These are phyloP conservation scores for Debaryomyces sp. DNA, from an alignment of 1,139 yeast genomes.

Conservation along the genomic window DNA sequence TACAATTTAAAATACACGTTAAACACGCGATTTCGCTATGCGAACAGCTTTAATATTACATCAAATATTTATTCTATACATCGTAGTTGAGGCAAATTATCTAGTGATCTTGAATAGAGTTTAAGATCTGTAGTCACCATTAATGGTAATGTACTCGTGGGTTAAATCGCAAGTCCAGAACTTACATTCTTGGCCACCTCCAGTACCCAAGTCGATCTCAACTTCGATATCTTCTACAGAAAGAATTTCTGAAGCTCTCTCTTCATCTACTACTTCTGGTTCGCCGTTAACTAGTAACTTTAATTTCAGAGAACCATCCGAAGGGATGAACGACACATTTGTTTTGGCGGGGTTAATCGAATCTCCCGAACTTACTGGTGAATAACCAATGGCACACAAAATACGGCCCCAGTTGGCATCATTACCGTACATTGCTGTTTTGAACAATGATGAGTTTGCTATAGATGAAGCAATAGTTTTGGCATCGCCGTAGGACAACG, in stretches of 20 bases:
- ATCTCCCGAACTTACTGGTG: slow-evolving; percentile 66
- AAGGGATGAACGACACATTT: slow-evolving; percentile 81
- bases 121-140: slow-evolving; percentile 82
- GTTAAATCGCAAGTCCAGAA: slow-evolving; percentile 97
- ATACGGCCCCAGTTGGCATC: slow-evolving; percentile 99
- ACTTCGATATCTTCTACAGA: slow-evolving; percentile 74
- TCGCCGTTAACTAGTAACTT: slow-evolving; percentile 83
- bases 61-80: background rate
- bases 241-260: slow-evolving; percentile 79
- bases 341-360: slow-evolving; percentile 61
- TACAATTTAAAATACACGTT: background rate
- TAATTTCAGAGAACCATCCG: slow-evolving; percentile 72
- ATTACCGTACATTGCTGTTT: slow-evolving; percentile 93
- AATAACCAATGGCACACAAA: slow-evolving; percentile 92
- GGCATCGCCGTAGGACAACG: slow-evolving; percentile 75
- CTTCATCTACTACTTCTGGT: slow-evolving; percentile 89
- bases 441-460: slow-evolving; percentile 86
- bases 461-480: slow-evolving; percentile 79
- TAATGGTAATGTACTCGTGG: slow-evolving; percentile 92
- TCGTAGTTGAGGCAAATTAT: background rate
- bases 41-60: background rate
- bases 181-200: slow-evolving; percentile 66
- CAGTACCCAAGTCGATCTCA: slow-evolving; percentile 78
- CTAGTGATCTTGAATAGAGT: background rate
- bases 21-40: background rate